These are phyloP conservation scores for Saccharomycopsis hybrid DNA, from an alignment of 1,139 yeast genomes.

Conservation along the genomic window DNA sequence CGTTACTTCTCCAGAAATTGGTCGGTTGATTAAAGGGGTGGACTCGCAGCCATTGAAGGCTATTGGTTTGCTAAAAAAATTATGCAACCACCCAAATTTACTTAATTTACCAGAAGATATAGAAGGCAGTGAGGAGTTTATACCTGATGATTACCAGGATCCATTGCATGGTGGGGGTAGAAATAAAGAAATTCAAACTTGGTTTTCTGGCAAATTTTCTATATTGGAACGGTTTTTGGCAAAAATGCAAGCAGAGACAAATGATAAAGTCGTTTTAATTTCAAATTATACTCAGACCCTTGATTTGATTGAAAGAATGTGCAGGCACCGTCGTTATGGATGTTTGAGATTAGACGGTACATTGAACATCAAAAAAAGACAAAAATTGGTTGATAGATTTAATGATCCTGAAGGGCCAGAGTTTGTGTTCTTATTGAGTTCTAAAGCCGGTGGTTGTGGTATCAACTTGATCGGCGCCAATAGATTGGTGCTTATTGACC, in stretches of 20 bases:
- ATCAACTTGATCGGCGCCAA: slow-evolving; percentile 95
- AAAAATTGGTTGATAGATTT: slow-evolving; percentile 83
- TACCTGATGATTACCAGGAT: slow-evolving; percentile 69
- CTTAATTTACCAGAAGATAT: slow-evolving; percentile 70
- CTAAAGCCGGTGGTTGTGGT: slow-evolving; percentile 99
- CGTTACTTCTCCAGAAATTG: slow-evolving; percentile 75
- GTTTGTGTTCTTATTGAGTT: slow-evolving; percentile 80
- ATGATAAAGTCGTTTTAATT: slow-evolving; percentile 89
- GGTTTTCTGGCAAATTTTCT: slow-evolving; percentile 52
- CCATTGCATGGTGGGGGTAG: slow-evolving; percentile 32
- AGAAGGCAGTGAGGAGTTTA: slow-evolving; percentile 54
- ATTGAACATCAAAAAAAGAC: slow-evolving; percentile 86
- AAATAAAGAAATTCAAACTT: slow-evolving; percentile 55
- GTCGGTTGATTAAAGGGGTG: slow-evolving; percentile 57
- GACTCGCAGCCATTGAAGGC: slow-evolving; percentile 88
- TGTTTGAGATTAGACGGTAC: slow-evolving; percentile 87
- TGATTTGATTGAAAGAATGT: slow-evolving; percentile 82
- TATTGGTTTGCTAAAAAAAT: slow-evolving; percentile 78
- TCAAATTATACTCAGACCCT: slow-evolving; percentile 93
- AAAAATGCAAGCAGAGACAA: slow-evolving; percentile 70
- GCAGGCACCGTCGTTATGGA: slow-evolving; percentile 71
- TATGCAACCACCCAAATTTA: slow-evolving; percentile 91
- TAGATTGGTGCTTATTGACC: slow-evolving; percentile 80
- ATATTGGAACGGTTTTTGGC: slow-evolving; percentile 66
- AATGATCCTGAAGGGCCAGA: slow-evolving; percentile 88